Base-by-base conservation (phyloP, 2,329 filamentous ascomycete genomes). In the Nemania diffusa region DNA sequence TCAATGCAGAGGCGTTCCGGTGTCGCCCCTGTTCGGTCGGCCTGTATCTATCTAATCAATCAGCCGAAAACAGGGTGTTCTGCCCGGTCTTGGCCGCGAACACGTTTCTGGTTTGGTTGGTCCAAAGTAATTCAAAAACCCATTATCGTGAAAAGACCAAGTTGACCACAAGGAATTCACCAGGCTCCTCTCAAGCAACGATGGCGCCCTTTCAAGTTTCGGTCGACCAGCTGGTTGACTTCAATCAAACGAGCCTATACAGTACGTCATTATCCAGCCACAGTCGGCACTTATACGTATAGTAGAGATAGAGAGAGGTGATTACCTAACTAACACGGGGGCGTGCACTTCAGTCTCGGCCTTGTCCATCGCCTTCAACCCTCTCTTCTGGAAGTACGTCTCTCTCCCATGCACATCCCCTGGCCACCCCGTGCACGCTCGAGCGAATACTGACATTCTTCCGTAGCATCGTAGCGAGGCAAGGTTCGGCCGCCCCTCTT, bases 301-400 rank as follows among this genome's bases (percentile, higher is more conserved):
- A 32, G 29, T 32, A 32, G 5, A 32, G 29, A 32, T n/a, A 13
- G 55, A 26, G 37, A 37, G 40, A 24, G 29, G 58, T 32, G 59
- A 57, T 62, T 26, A 62, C n/a, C n/a, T n/a, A n/a, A n/a, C 63
- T 75, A 44, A 70, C 73, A 52, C 34, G 42, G 15, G 55, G 62
- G 56, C 42, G 57, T 61, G 40, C 44, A 24, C 62, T 50, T 52
- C 61, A 97, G 94, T 96, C 73, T 92, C 93, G 73, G 92, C 90
- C 55, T 86, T 85, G 63, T 88, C 92, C 60, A 97, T 99, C 81
- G 87, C 91, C 56, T 98, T 99, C 82, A 99, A 99, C 81, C 96
- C 96, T 24, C 91, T 96, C n/a, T 98, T 97, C 81, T 99, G 96
- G 96, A 99, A 99, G 94, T 97, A 86, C 85, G 92, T 87, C 67